Conservation (phyloP, 345 rosid species). For the Litchi chinensis region DNA sequence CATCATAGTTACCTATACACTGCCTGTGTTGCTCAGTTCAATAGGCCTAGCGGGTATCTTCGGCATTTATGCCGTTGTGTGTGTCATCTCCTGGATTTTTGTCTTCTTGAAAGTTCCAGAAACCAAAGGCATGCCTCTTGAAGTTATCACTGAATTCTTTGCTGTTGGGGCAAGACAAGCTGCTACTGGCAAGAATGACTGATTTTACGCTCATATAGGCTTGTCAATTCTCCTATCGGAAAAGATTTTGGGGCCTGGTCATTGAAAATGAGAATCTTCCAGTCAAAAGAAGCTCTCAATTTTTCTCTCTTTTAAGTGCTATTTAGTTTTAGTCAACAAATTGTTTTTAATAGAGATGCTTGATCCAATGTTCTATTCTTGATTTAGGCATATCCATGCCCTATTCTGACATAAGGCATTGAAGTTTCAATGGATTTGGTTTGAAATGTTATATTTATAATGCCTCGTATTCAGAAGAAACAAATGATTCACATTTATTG, state of each 20-base stretch:
- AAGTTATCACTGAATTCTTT: constrained; percentile 95
- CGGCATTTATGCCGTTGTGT: constrained; percentile 75
- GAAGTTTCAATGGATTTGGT: background rate
- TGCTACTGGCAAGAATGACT: constrained; percentile 43
- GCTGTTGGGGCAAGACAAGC: constrained; percentile 82
- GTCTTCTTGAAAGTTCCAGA: constrained; percentile 94
- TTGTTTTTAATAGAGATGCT: constrained; percentile 1
- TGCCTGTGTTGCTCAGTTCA: constrained; percentile 81
- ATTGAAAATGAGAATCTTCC: constrained; percentile 16
- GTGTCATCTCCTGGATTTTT: constrained; percentile 78
- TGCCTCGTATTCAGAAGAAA: background rate
- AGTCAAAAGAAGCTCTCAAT: background rate
- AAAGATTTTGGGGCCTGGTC: constrained; percentile 17
- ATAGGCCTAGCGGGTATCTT: constrained; percentile 80
- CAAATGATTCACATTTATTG: background rate
- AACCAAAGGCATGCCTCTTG: constrained; percentile 98
- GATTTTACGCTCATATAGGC: constrained; percentile 9
- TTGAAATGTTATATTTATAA: background rate
- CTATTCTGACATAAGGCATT: background rate
- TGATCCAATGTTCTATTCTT: background rate
- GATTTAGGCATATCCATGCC: background rate
- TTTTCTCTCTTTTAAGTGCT: background rate
- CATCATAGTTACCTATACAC: constrained; percentile 86
- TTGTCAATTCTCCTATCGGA: background rate
- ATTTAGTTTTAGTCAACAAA: background rate